Percentiles rank a stretch among this genome's conserved stretches.
phyloP scores from a whole-genome alignment of 441 rosid genomes.

The Theobroma grandiflorum region DNA sequence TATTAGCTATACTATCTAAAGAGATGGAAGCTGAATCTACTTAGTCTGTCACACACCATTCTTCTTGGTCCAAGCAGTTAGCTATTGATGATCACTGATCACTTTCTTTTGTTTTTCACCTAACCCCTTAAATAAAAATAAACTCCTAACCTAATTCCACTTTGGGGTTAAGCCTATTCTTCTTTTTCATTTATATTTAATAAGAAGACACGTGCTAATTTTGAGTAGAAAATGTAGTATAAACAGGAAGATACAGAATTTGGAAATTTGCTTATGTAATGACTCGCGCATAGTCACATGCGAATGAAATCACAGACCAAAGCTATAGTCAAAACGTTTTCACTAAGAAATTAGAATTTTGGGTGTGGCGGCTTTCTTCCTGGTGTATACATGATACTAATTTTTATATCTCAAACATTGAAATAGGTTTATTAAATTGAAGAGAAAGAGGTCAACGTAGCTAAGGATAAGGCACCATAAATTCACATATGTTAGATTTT shows the following conservation, averaged over 20 bases:
- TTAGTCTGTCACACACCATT: too few relatives aligned
- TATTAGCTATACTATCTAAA: background rate
- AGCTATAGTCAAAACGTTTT: background rate
- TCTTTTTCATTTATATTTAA: background rate
- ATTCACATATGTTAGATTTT: background rate
- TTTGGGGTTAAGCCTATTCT: background rate
- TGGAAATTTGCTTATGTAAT: background rate
- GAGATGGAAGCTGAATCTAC: background rate
- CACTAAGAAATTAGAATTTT: background rate
- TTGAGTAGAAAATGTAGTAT: background rate
- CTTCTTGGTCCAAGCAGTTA: background rate
- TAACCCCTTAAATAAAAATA: background rate
- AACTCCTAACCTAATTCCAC: slow-evolving; percentile 2
- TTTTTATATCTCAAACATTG: background rate
- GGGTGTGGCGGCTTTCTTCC: background rate
- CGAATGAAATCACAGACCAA: background rate
- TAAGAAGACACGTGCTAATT: background rate
- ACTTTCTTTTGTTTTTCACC: background rate
- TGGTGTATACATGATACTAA: background rate
- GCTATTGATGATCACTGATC: background rate
- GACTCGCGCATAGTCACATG: background rate
- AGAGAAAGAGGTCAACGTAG: background rate
- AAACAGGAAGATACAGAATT: background rate
- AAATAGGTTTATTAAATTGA: background rate
- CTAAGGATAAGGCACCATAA: background rate